Conservation (phyloP, 805 yeast species). For the Candida palmyrensis region DNA sequence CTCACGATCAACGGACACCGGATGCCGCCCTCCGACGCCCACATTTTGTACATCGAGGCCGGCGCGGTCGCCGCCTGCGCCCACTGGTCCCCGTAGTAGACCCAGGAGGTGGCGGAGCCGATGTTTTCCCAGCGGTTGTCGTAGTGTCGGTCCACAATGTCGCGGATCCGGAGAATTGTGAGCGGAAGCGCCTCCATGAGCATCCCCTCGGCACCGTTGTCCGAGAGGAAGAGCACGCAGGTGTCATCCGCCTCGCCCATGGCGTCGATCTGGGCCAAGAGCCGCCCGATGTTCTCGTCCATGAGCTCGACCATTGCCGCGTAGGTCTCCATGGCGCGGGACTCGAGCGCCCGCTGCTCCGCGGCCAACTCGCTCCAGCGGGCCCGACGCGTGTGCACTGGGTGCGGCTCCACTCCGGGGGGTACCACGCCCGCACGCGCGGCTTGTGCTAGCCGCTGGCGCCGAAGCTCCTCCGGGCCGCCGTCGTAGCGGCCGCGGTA, state of each 20-base stretch:
- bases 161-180: constrained; percentile 16
- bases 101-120: constrained; percentile 44
- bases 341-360: constrained; percentile 30
- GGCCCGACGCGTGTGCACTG: constrained; percentile 35
- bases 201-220: constrained; percentile 64
- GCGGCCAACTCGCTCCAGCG: constrained; percentile 40
- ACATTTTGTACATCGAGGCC: constrained; percentile 47
- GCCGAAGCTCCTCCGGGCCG: constrained; percentile 44
- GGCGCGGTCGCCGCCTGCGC: constrained; percentile 63
- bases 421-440: constrained; percentile 42
- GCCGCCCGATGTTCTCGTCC: constrained; percentile 48
- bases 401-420: constrained; percentile 40
- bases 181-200: constrained; percentile 52
- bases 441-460: constrained; percentile 34
- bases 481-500: constrained; percentile 43
- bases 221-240: constrained; percentile 54
- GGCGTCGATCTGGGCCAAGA: constrained; percentile 35
- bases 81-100: constrained; percentile 53
- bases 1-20: constrained; percentile 50
- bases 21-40: constrained; percentile 59
- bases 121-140: constrained; percentile 43
- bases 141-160: constrained; percentile 26
- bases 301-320: constrained; percentile 62
- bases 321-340: constrained; percentile 49
- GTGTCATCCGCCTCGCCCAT: constrained; percentile 49